Base-by-base conservation (phyloP, 2,329 filamentous ascomycete species). In the Alternaria angustiovoidea region DNA sequence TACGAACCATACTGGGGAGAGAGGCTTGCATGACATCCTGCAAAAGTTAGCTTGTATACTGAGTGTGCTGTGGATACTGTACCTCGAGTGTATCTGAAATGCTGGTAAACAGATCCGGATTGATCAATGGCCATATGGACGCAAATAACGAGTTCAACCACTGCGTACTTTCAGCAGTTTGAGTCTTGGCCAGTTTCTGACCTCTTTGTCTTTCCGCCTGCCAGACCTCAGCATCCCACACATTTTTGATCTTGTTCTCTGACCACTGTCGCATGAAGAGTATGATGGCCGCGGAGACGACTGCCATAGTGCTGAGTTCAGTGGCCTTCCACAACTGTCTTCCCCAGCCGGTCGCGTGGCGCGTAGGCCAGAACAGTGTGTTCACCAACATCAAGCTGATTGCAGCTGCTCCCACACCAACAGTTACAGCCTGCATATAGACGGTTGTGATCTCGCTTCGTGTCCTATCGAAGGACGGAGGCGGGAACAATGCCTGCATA, bases 21-120 rank as follows among this genome's bases (percentile, higher is more conserved):
- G 88, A 91, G 2, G 90, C 90, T 78, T 93, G 91, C 91, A 93
- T 93, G 48, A 93, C 88, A 73, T 93, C 91, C 76, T 78, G 48
- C 18, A 11, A 11, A 22, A 20, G 42, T 74, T 59, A 75, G 65
- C 60, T 42, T 26, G 6, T n/a, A 7, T 42, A 18, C 5, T 18
- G 28, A 8, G 18, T 11, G 1, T 4, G 5, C 12, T 34, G 5
- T 38, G 20, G 7, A 18, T 16, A 14, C 32, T 66, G 49, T 64
- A 77, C 75, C 67, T 93, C 91, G 4, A 93, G 83, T 28, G 87
- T 90, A 68, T 93, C 90, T 0, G 87, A 85, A 2, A 92, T 75
- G 34, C 86, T 87, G 1, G 86, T 83, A 68, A 93, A 92, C 2
- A 93, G 82, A 67, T 93, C 91, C 0, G 90, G 91, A 70, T 93